Conservation (phyloP, 371 early-diverging fungal genomes). For the Mortierella sp. region DNA sequence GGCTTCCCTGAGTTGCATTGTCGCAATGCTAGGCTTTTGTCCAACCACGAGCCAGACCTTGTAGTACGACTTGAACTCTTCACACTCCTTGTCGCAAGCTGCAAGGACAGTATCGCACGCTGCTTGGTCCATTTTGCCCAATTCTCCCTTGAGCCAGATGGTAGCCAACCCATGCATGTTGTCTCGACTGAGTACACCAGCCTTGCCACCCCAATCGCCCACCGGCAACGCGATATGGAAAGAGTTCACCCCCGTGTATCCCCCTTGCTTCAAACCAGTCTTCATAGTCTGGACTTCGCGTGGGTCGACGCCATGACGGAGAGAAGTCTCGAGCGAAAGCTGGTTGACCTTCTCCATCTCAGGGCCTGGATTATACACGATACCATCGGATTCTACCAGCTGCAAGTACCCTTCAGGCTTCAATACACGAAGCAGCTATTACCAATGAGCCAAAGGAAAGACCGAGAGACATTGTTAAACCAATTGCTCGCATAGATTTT, state of each 20-base stretch:
- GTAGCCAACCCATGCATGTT: conserved; percentile 48
- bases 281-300: conserved; percentile 44
- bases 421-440: conserved; percentile 59
- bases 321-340: conserved; percentile 45
- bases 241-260: conserved; percentile 41
- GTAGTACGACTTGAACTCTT: conserved; percentile 38
- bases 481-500: no score
- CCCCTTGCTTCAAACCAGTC: conserved; percentile 31
- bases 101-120: conserved; percentile 25
- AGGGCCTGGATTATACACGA: conserved; percentile 60
- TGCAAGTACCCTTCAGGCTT: conserved; percentile 65
- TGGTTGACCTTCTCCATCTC: conserved; percentile 52
- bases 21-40: conserved; percentile 17
- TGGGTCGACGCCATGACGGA: conserved; percentile 50
- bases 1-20: conserved; percentile 18
- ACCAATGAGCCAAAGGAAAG: no score
- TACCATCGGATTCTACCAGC: conserved; percentile 62
- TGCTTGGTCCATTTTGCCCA: conserved; percentile 36
- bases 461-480: no score
- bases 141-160: conserved; percentile 49
- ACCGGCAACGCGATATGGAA: conserved; percentile 46
- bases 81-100: conserved; percentile 26
- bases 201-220: conserved; percentile 52
- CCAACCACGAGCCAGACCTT: conserved; percentile 54
- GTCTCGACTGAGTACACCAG: conserved; percentile 30